Base-by-base conservation (phyloP, 2,329 filamentous ascomycete genomes). In the Pseudogymnoascus pannorum region DNA sequence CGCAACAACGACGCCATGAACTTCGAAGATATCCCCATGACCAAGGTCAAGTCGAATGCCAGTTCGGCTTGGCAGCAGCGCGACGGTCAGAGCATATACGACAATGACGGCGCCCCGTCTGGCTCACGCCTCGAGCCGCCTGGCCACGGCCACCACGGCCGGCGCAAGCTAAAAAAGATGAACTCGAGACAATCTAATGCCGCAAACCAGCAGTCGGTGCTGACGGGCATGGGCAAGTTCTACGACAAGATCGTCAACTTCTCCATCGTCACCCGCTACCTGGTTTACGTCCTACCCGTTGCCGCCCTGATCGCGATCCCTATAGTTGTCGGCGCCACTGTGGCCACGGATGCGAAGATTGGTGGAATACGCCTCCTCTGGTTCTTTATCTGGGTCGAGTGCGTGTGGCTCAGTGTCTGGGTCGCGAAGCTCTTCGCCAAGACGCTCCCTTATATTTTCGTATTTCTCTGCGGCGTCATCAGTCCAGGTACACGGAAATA, bases 401-500 rank as follows among this genome's bases (percentile, higher is more conserved):
- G 87, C 59, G 78, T 86, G 35, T 90, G 87, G 87, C 73, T 86
- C 38, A 79, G 81, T 7, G 78, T 89, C 9, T 90, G 87, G 87
- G 76, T 79, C 16, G 85, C 82, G 66, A 90, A 89, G 74, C 73
- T 88, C 44, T 77, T 85, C 9, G 83, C 87, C 12, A 83, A 84
- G 71, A 70, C 81, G 14, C 69, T 88, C 2, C 86, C 87, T 0
- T 73, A 76, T 38, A 65, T 83, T 59, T 89, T 89, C 73, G 86
- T 88, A 79, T 87, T 87, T 68, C 81, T 88, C 66, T 83, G 81
- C 64, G 87, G 87, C 61, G 83, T 89, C 29, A 81, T 89, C 70
- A 88, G 85, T 71, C 82, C 83, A 12, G 87, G 87, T 57, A 87
- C 86, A 4, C 79, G 86, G 64, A 90, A 90, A 72, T 89, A 90